A percentile compares a stretch with the other conserved stretches of the same genome.
Conservation (phyloP, 2,329 filamentous ascomycete species). For the Exophiala lecanii-corni region DNA sequence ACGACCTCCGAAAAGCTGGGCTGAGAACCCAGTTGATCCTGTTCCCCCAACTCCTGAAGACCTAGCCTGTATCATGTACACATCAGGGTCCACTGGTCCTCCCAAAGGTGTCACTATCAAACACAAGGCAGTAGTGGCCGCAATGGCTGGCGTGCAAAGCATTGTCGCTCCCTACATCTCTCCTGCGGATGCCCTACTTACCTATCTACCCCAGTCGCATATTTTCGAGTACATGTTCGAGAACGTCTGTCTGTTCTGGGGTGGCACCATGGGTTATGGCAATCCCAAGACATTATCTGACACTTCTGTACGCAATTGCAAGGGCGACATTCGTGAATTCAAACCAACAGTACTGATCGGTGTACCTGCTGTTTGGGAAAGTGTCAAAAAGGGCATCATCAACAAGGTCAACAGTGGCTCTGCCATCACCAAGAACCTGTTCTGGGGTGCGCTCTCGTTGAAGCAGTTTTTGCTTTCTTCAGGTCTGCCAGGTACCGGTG, state of each 20-base stretch:
- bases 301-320: conserved; percentile 77
- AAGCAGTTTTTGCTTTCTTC: conserved; percentile 57
- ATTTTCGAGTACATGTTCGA: conserved; percentile 97
- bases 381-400: conserved; percentile 90
- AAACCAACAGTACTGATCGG: conserved; percentile 85
- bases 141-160: conserved; percentile 73
- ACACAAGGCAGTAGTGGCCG: conserved; percentile 74
- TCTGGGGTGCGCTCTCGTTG: conserved; percentile 63
- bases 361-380: conserved; percentile 96
- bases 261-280: conserved; percentile 88
- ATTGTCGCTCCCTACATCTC: conserved; percentile 75
- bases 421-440: conserved; percentile 68
- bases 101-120: conserved; percentile 81
- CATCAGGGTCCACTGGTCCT: conserved; percentile 77
- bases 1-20: conserved; percentile 47
- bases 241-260: conserved; percentile 82
- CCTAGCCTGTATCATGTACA: conserved; percentile 70
- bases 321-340: conserved; percentile 90
- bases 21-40: conserved; percentile 64
- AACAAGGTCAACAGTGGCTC: conserved; percentile 69
- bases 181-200: conserved; percentile 72
- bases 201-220: conserved; percentile 90
- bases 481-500: conserved; percentile 54
- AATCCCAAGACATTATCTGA: conserved; percentile 87
- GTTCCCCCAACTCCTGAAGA: conserved; percentile 67